Percentiles rank a stretch among this genome's conserved stretches.
phyloP scores from a whole-genome alignment of 2,329 filamentous ascomycete genomes.

The Apiospora saccharicola region DNA sequence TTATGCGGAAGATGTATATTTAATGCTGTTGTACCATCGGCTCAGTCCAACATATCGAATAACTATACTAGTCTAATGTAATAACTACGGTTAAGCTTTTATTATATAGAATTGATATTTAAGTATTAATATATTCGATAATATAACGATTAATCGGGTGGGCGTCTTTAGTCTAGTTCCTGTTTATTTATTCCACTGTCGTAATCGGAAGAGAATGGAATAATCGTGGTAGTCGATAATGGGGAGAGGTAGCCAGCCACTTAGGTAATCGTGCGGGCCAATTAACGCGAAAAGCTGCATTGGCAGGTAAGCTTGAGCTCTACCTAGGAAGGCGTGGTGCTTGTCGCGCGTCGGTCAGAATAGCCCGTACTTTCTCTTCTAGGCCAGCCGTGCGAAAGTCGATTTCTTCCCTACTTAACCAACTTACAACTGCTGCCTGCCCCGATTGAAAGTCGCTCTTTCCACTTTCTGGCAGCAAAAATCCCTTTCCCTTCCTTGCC shows the following conservation, averaged over 20 bases:
- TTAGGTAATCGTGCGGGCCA: conserved; percentile 10
- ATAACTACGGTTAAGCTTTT: no score
- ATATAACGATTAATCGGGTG: no score
- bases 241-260: not conserved
- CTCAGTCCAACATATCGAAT: no score
- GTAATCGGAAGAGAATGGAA: no score
- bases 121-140: no score
- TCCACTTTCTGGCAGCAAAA: not conserved
- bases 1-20: no score
- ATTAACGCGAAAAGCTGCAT: conserved; percentile 14
- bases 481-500: not conserved
- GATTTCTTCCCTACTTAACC: not conserved
- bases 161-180: no score
- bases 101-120: no score
- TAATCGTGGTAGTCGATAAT: no score
- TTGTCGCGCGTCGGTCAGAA: conserved; percentile 17
- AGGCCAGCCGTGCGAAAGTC: not conserved
- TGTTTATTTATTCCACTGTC: no score
- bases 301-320: not conserved
- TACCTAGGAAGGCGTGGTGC: conserved; percentile 7
- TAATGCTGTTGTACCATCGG: no score
- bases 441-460: not conserved
- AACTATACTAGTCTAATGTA: no score
- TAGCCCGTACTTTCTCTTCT: not conserved
- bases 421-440: not conserved